Evolutionary conservation across 1,284 basidiomycete genomes (phyloP).

Genomic region (Malassezia pachydermatis): DNA sequence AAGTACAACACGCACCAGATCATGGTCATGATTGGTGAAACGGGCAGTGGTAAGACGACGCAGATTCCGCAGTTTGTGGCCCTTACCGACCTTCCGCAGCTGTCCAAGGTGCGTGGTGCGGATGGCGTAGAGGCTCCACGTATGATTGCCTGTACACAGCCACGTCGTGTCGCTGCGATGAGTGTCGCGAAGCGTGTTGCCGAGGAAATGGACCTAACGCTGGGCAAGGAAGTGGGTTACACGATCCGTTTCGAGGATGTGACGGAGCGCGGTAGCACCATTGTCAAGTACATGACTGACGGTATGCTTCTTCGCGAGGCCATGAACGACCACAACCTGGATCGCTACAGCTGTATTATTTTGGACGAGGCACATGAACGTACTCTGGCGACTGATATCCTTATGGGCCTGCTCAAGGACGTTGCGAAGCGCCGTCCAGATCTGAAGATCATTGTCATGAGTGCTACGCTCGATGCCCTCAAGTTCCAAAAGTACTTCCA

Average conservation of each 20-base stretch:
- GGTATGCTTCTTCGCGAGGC: conserved; percentile 91
- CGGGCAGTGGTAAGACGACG: conserved; percentile 94
- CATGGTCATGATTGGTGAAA: conserved; percentile 93
- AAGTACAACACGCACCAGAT: conserved; percentile 81
- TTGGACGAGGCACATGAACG: conserved; percentile 98
- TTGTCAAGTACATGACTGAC: conserved; percentile 78
- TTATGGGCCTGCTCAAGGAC: conserved; percentile 76
- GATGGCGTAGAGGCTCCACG: conserved; percentile 58
- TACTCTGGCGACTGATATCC: conserved; percentile 92
- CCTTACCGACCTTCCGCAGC: conserved; percentile 81
- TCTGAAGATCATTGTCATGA: conserved; percentile 97
- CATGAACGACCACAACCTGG: conserved; percentile 84
- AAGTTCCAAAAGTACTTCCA: conserved; percentile 97
- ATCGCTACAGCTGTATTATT: conserved; percentile 90
- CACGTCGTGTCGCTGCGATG: conserved; percentile 92
- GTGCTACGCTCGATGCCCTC: conserved; percentile 86
- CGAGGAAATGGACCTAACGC: conserved; percentile 91
- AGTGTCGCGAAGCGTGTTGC: conserved; percentile 96
- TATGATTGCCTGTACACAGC: conserved; percentile 93
- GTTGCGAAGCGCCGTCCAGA: conserved; percentile 72
- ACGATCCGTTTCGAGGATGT: conserved; percentile 98
- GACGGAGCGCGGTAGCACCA: conserved; percentile 53
- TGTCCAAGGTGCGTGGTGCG: conserved; percentile 25
- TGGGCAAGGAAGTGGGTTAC: conserved; percentile 91
- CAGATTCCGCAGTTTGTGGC: conserved; percentile 98